These are phyloP conservation scores for Paramyrothecium sp. DNA, from an alignment of 2,329 filamentous ascomycete genomes.

Conservation along the genomic window DNA sequence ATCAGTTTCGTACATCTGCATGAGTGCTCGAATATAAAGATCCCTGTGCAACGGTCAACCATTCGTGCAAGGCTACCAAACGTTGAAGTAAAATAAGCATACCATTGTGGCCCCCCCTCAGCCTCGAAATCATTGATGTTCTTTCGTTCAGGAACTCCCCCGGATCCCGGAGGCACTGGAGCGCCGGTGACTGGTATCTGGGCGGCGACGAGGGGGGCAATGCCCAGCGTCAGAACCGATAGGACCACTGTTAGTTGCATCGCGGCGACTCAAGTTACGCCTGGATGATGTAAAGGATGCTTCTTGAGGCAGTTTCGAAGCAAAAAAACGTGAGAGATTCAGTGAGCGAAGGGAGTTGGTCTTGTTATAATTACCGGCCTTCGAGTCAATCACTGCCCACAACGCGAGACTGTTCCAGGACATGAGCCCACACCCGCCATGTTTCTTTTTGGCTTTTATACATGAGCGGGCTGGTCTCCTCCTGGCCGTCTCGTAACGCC, in stretches of 20 bases:
- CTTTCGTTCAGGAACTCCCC: conserved; percentile 40
- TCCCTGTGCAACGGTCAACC: conserved; percentile 32
- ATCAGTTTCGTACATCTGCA: conserved; percentile 38
- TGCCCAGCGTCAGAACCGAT: conserved; percentile 21
- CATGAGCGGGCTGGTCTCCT: not conserved
- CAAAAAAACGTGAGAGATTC: not conserved
- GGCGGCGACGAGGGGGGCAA: conserved; percentile 18
- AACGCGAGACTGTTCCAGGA: not conserved
- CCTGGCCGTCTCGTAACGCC: not conserved
- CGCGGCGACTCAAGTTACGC: not conserved
- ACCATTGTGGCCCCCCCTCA: conserved; percentile 43
- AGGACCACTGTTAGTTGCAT: conserved; percentile 1
- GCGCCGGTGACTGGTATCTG: conserved; percentile 36
- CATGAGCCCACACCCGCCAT: not conserved
- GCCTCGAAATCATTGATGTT: conserved; percentile 46
- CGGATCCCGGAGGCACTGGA: conserved; percentile 31
- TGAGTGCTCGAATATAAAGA: conserved; percentile 46
- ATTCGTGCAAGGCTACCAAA: not conserved
- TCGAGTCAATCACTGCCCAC: not conserved
- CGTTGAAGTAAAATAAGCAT: conserved; percentile 8
- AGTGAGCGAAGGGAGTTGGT: not conserved
- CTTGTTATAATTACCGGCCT: not conserved
- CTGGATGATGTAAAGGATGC: not conserved
- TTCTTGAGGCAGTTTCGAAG: not conserved
- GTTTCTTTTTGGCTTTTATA: not conserved